Evolutionary conservation across 345 rosid species (phyloP), one percentile per base, ranked within the genome.

Genomic region (Balakata baccata): DNA sequence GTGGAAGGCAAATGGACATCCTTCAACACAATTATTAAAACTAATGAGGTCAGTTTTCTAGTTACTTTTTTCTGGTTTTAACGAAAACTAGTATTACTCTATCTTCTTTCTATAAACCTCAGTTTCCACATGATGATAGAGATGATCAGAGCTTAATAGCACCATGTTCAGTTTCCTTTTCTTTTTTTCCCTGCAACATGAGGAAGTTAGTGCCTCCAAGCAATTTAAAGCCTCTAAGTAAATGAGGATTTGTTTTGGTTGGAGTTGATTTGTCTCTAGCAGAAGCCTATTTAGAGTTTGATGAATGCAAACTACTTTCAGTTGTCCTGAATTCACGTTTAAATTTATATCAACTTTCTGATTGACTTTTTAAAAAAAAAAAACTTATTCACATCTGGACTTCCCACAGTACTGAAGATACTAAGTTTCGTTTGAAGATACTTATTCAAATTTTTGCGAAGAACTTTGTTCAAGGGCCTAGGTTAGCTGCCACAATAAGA

Each of bases 1-100:
- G 16, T 89, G 93, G 92, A 89, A 87, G 67, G 77, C 84, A 58
- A 86, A 86, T 59, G 92, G 89, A 39, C 78, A 78, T 77, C 96
- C 96, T 16, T 83, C 96, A 23, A 52, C 78, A 11, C 86, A 80
- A 34, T 79, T 87, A 71, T 78, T 90, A 84, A 87, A 85, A 69
- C 51, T 89, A 76, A 89, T 87, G 92, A 90, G 86, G 93, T 87
- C 64, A 73, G 83, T 79, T 75, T 66, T 49, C 29, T 41, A 16
- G 11, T 61, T 49, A 64, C 14, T 9, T 0, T 41, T 10, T 17
- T 64, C 68, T 13, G 34, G 0, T n/a, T 45, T 9, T 13, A 46
- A 41, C 53, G 43, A 71, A 29, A 11, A 62, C 8, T 37, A 54
- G 45, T 45, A 11, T 11, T 23, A 18, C 12, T 16, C 56, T 20